Evolutionary conservation across 106 monocot species (phyloP), one percentile per base, ranked within the genome.

Genomic region (Dendrobium huoshanense): DNA sequence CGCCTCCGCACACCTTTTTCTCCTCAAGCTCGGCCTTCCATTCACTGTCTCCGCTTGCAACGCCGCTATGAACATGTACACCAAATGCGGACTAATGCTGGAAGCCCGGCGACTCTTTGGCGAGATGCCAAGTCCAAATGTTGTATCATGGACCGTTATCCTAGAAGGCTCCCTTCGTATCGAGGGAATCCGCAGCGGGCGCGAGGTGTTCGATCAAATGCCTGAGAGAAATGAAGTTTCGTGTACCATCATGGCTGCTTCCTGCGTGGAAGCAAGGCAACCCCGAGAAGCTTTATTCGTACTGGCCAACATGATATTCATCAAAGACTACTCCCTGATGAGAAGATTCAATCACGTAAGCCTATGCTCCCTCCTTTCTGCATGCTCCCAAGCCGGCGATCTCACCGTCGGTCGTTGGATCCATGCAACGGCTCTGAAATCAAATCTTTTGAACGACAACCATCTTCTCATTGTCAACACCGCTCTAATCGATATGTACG

Each of bases 321-420:
- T 1, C 9, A 15, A 16, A 20, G 68, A 25, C 42, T 9, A 25
- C 42, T 9, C 15, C 40, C 13, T 19, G 15, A 43, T 77, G 41
- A 56, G 43, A 72, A 73, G 22, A 13, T 84, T 94, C 15, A 91
- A 83, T 67, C 78, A 80, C 13, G 79, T 83, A 20, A 88, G 84
- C 51, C 10, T 91, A 58, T 91, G 94, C 55, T 86, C 91, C 1
- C 73, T 94, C 19, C 81, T 94, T 4, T 89, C 91, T 0, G 84
- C 94, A 2, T 91, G 91, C 83, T 83, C 91, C 0, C 91, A 91
- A 84, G 86, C 89, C 9, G 89, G 94, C 1, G 91, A 94, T 42
- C 79, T 89, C 48, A 82, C 73, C 2, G 78, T 88, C 7, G 91
- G 87, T 27, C 80, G 83, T 5, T 94, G 91, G 94, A 45, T 86